Conservation (phyloP, 495 filamentous ascomycete genomes). For the Daldinia grandis region DNA sequence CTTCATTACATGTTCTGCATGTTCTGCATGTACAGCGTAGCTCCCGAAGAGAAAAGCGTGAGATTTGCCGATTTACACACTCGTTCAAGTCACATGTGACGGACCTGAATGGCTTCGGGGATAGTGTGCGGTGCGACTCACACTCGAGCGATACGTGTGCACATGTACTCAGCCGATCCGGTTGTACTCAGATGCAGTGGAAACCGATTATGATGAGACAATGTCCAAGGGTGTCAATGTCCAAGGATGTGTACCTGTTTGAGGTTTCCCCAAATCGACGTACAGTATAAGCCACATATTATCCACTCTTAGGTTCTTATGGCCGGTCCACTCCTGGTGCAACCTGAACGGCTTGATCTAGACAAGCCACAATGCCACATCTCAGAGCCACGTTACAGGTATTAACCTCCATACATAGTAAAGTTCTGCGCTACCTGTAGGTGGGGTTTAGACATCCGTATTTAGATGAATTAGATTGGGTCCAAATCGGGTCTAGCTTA, state of each 20-base stretch:
- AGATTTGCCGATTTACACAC: conserved; percentile 44
- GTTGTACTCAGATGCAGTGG: conserved; percentile 43
- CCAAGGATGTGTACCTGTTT: conserved; percentile 33
- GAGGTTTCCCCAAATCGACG: conserved; percentile 38
- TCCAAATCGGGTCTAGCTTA: neutral
- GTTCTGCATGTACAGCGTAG: neutral
- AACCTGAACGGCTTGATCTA: neutral
- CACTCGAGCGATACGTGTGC: conserved; percentile 46
- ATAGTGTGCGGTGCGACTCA: conserved; percentile 40
- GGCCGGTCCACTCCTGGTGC: conserved; percentile 8
- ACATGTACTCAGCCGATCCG: conserved; percentile 44
- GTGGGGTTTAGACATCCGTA: neutral
- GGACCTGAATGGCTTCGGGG: conserved; percentile 35
- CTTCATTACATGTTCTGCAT: conserved; percentile 5
- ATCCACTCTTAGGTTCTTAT: neutral
- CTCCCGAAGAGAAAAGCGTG: conserved; percentile 15
- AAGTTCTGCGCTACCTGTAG: neutral
- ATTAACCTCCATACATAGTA: no score
- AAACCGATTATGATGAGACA: conserved; percentile 44
- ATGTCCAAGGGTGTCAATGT: conserved; percentile 3
- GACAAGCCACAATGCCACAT: conserved; percentile 2
- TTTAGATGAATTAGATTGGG: neutral
- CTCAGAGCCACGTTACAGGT: neutral
- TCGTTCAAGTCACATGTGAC: conserved; percentile 39
- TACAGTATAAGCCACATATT: conserved; percentile 25